Evolutionary conservation across 805 yeast species (phyloP), one percentile per base, ranked within the genome.

Genomic region (Suhomyces sp.): DNA sequence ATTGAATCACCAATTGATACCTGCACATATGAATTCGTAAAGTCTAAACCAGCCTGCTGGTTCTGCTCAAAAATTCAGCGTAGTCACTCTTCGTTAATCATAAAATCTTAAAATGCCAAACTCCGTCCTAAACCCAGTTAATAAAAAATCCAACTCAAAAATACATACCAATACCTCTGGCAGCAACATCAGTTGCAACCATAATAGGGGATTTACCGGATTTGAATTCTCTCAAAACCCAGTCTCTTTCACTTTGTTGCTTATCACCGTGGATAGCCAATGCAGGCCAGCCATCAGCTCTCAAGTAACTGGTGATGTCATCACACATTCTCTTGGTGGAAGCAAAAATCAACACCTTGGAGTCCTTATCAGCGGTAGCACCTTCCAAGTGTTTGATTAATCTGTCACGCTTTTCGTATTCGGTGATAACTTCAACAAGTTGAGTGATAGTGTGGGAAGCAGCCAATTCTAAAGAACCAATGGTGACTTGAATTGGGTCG

Each of bases 161-260:
- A 69, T 72, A 89, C 97, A 76, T 90, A 90, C 97, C 97, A 79
- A 94, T 91, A 85, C 99, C 99, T 83, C 99, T 89, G 61, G 99
- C 97, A 58, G 99, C 99, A 72, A 94, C 99, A 75, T 94, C 99
- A 60, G 99, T 94, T 57, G 99, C 99, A 70, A 92, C 97, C 97
- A 94, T 91, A 67, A 94, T 87, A 60, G 97, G 97, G 52, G 96
- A 85, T 74, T 86, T 88, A 65, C 98, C 98, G 56, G 83, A 69
- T 82, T 88, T 89, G 81, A 94, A 94, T 77, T 93, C 97, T 62
- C 78, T 81, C 73, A 94, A 79, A 63, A 93, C 98, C 98, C 98
- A 94, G 78, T 94, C 98, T 83, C 99, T 92, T 78, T 94, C 98
- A 71, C 86, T 82, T 80, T 94, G 99, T 67, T 87, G 90, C 75